A percentile compares a stretch with the other conserved stretches of the same genome.
phyloP scores from a whole-genome alignment of 345 rosid genomes.

The Sonneratia caseolaris region DNA sequence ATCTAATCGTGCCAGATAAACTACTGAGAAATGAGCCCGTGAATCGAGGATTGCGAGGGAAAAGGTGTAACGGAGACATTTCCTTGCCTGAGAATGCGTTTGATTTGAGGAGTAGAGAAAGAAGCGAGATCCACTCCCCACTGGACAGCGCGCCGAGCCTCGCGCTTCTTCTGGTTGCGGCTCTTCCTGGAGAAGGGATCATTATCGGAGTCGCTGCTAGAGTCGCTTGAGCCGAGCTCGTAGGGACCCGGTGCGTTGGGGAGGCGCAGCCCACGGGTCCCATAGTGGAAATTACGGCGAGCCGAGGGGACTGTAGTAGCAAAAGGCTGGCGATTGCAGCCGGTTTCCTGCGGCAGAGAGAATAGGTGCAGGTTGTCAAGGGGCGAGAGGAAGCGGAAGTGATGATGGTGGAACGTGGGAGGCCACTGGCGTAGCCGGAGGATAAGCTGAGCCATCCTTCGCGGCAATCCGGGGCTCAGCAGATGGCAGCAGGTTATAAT shows the following conservation, averaged over 20 bases:
- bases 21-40: background rate
- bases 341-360: conserved; percentile 3
- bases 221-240: conserved; percentile 20
- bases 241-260: conserved; percentile 18
- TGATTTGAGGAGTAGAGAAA: conserved; percentile 60
- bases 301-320: conserved; percentile 22
- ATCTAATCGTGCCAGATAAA: background rate
- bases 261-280: conserved; percentile 23
- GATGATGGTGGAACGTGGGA: conserved; percentile 2
- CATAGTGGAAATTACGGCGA: conserved; percentile 19
- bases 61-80: background rate
- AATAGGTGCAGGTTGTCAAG: background rate
- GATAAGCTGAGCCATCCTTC: conserved; percentile 35
- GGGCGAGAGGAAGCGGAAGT: background rate
- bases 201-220: conserved; percentile 39
- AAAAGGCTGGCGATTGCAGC: conserved; percentile 15
- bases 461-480: background rate
- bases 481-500: background rate
- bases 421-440: conserved; percentile 29
- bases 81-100: conserved; percentile 46
- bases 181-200: conserved; percentile 34
- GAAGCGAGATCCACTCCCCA: conserved; percentile 83
- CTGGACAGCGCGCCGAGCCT: conserved; percentile 69
- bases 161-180: conserved; percentile 80
- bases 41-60: background rate